A percentile compares a stretch with the other conserved stretches of the same genome.
These are phyloP conservation scores for Gentiana macrophylla DNA, from an alignment of 257 asterid species.

Conservation along the genomic window DNA sequence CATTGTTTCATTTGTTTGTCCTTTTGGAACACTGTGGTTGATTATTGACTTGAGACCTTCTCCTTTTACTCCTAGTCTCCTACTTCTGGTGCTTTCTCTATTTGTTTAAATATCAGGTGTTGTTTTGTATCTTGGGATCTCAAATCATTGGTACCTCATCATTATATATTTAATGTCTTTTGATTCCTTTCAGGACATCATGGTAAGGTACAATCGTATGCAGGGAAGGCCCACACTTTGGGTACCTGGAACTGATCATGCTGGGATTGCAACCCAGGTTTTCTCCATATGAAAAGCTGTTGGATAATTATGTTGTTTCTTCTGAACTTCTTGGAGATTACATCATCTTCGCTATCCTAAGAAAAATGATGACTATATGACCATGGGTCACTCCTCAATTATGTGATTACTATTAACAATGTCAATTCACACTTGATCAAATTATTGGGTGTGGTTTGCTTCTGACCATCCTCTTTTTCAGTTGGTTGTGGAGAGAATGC, in stretches of 20 bases:
- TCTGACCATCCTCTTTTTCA: constrained; percentile 27
- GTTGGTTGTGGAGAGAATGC: constrained; percentile 99
- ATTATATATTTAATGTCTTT: not conserved
- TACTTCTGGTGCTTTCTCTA: no score
- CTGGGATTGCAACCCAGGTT: constrained; percentile 99
- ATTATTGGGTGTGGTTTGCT: constrained; percentile 5
- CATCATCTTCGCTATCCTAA: not conserved
- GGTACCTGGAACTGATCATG: constrained; percentile 99
- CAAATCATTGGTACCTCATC: no score
- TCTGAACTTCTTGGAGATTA: not conserved
- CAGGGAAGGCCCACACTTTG: constrained; percentile 91
- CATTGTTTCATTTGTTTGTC: not conserved
- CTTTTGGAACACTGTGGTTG: not conserved
- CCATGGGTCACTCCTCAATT: not conserved
- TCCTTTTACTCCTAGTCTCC: not conserved
- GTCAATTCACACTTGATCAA: constrained; percentile 1
- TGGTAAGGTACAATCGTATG: constrained; percentile 93
- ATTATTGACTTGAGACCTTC: not conserved
- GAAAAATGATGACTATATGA: not conserved
- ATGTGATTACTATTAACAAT: not conserved
- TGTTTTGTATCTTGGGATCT: constrained; percentile 1
- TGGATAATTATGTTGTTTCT: not conserved
- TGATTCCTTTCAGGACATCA: constrained; percentile 56
- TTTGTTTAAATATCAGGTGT: not conserved
- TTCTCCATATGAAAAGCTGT: constrained; percentile 15